Percentiles rank a stretch among this genome's conserved stretches.
These are phyloP conservation scores for Colletotrichum aenigma DNA, from an alignment of 2,329 filamentous ascomycete genomes.

Conservation along the genomic window DNA sequence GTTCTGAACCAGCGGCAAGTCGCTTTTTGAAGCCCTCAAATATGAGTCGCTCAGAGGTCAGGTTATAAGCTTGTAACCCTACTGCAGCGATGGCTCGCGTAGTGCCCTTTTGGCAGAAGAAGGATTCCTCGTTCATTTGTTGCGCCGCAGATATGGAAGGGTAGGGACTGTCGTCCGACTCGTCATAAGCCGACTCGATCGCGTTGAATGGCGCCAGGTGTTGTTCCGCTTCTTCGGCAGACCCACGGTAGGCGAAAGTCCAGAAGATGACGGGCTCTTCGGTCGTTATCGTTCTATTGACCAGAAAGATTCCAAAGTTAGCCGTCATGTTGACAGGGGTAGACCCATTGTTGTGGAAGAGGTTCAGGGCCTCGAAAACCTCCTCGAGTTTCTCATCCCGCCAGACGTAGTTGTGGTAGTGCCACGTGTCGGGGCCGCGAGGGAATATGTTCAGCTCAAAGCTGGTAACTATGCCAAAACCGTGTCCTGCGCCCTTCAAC, in stretches of 20 bases:
- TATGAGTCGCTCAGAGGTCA: not conserved
- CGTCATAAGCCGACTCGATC: slow-evolving; percentile 12
- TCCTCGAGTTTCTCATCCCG: slow-evolving; percentile 22
- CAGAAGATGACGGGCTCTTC: slow-evolving; percentile 23
- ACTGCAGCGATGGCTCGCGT: not conserved
- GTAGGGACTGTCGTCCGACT: slow-evolving; percentile 22
- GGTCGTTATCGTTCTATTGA: slow-evolving; percentile 15
- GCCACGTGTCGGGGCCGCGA: slow-evolving; percentile 19
- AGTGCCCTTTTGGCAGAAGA: not conserved
- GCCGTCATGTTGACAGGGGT: slow-evolving; percentile 17
- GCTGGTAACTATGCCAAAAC: slow-evolving; percentile 44
- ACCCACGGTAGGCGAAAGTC: slow-evolving; percentile 26
- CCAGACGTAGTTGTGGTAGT: slow-evolving; percentile 27
- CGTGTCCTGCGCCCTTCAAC: not conserved
- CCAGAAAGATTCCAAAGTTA: slow-evolving; percentile 15
- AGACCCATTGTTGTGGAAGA: slow-evolving; percentile 21
- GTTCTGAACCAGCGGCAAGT: not conserved
- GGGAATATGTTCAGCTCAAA: slow-evolving; percentile 41
- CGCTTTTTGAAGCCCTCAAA: not conserved
- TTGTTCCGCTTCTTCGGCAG: slow-evolving; percentile 23
- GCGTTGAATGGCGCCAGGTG: slow-evolving; percentile 24
- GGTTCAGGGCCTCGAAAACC: slow-evolving; percentile 24
- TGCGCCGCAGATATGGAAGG: slow-evolving; percentile 11
- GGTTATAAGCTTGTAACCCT: not conserved
- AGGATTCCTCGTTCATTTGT: not conserved